These are phyloP conservation scores for Bruguiera parviflora DNA, from an alignment of 345 rosid genomes.

Conservation along the genomic window DNA sequence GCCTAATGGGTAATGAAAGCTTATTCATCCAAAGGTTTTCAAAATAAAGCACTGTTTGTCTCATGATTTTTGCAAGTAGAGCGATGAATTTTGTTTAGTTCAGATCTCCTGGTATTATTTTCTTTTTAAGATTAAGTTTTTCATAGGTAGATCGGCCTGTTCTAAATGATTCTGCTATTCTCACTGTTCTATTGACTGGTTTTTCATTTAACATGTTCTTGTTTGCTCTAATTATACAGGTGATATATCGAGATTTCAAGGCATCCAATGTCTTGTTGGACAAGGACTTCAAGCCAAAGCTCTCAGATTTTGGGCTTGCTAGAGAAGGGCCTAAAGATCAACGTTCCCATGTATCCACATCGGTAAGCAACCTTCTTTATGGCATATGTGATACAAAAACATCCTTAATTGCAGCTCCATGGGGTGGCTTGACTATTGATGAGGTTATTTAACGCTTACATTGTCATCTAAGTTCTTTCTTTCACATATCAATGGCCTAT, in stretches of 20 bases:
- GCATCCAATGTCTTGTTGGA: conserved; percentile 84
- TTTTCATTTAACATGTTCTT: not conserved
- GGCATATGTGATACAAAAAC: not conserved
- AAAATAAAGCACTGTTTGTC: not conserved
- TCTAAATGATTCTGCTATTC: too few relatives aligned
- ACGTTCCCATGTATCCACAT: conserved; percentile 76
- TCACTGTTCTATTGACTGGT: conserved; percentile 5
- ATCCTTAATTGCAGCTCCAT: not conserved
- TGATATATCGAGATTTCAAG: conserved; percentile 91
- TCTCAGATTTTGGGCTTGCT: conserved; percentile 96
- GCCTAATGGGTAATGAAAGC: not conserved
- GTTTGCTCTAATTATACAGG: conserved; percentile 35
- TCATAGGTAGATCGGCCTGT: too few relatives aligned
- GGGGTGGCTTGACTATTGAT: too few relatives aligned
- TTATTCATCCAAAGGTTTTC: not conserved
- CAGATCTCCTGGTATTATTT: too few relatives aligned
- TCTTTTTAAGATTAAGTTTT: too few relatives aligned
- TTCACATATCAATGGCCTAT: too few relatives aligned
- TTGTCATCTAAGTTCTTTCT: too few relatives aligned
- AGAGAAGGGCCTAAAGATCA: conserved; percentile 90
- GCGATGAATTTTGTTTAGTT: too few relatives aligned
- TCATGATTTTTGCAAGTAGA: too few relatives aligned
- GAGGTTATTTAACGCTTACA: too few relatives aligned
- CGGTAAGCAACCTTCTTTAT: conserved; percentile 39
- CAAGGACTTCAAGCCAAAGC: conserved; percentile 52